Base-by-base conservation (phyloP, 176 grass and related monocot genomes). In the Ampelocalamus luodianensis region DNA sequence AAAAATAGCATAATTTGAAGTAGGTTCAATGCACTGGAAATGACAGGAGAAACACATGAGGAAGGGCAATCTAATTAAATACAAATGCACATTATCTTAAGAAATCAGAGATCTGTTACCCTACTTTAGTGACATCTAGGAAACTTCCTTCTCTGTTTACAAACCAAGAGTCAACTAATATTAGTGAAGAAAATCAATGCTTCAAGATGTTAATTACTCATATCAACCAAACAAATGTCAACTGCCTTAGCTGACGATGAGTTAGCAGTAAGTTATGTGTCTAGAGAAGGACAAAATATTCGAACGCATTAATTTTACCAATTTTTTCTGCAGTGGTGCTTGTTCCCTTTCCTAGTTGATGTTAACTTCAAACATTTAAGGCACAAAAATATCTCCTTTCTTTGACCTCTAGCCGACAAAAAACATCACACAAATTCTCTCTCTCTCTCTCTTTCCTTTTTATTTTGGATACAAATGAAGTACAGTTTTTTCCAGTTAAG, bases 141-240 rank as follows among this genome's bases (percentile, higher is more conserved):
- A 74, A 74, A 74, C 59, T 79, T 86, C 38, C 72, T 66, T 80
- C 37, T 82, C 38, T 86, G 1, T 72, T 49, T 67, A 59, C 82
- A 42, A 72, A 83, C 65, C 79, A 65, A 65, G 45, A 72, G 73
- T 86, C 72, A 73, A 73, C 17, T 7, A 59, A 36, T 83, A 50
- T 68, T 74, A 87, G 74, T 67, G 61, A 72, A 68, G 72, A 76
- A 42, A 49, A 78, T 32, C 7, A 82, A 43, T 59, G 29, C 26
- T 59, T 59, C 26, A 36, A 59, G 38, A 43, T 72, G 72, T 67
- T 68, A 72, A 59, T 49, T 38, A 64, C 44, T 75, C 71, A 49
- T 44, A 77, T 10, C 37, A 39, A 63, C 59, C 79, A 86, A 67
- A 4, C 51, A 85, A 85, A 87, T 90, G 84, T 87, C 89, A 87